Conservation (phyloP, 345 rosid species). For the Carallia brachiata region DNA sequence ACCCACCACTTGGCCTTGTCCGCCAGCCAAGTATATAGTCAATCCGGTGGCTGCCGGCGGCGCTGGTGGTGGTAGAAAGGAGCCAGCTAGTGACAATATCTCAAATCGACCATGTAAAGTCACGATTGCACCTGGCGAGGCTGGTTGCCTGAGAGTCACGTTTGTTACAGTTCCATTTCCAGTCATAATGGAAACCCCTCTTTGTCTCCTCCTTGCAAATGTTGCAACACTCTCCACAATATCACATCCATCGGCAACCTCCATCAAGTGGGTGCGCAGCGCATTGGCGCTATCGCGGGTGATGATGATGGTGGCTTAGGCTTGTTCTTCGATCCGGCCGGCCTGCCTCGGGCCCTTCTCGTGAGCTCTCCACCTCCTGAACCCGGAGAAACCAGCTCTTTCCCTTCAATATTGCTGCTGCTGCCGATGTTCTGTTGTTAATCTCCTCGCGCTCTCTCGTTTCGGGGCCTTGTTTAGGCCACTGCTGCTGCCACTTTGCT, state of each 20-base stretch:
- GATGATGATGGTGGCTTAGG: conserved; percentile 92
- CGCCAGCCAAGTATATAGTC: conserved; percentile 88
- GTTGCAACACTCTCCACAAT: conserved; percentile 83
- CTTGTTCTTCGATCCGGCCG: conserved; percentile 95
- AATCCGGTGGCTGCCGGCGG: conserved; percentile 95
- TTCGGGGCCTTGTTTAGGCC: conserved; percentile 44
- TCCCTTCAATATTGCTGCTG: conserved; percentile 37
- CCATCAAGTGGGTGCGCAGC: conserved; percentile 91
- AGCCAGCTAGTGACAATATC: conserved; percentile 85
- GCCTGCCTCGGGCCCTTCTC: conserved; percentile 85
- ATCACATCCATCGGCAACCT: conserved; percentile 90
- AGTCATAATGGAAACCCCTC: conserved; percentile 94
- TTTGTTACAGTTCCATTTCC: conserved; percentile 91
- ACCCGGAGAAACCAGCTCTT: conserved; percentile 35
- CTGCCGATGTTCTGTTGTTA: conserved; percentile 15
- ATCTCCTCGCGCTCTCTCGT: conserved; percentile 47
- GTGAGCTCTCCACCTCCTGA: conserved; percentile 44
- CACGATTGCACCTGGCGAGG: conserved; percentile 81
- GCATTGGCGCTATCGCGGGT: conserved; percentile 97
- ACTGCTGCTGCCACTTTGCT: conserved; percentile 64
- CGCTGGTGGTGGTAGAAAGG: conserved; percentile 92
- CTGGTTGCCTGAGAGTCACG: conserved; percentile 91
- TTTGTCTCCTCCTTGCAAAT: conserved; percentile 82
- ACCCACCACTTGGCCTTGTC: conserved; percentile 97
- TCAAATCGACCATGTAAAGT: conserved; percentile 90